Conservation (phyloP, 257 asterid genomes). For the Jacaranda mimosifolia region DNA sequence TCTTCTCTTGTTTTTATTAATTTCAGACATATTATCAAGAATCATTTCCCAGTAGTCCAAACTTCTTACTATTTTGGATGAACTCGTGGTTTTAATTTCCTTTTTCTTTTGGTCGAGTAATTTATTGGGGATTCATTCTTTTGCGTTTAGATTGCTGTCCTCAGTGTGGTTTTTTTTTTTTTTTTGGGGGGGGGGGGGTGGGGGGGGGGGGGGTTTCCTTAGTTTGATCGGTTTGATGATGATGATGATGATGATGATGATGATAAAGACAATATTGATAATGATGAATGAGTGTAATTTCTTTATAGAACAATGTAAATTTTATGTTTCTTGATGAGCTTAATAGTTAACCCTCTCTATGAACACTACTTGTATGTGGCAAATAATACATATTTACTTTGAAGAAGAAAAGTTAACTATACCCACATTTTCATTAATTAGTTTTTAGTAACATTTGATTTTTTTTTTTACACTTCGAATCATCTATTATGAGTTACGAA, state of each 20-base stretch:
- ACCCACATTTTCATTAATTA: too few species aligned
- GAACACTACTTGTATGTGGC: too few species aligned
- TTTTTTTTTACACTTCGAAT: too few species aligned
- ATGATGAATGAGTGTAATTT: slow-evolving; percentile 22
- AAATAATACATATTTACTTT: too few species aligned
- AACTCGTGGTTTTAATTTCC: slow-evolving; percentile 22
- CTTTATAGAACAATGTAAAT: background rate
- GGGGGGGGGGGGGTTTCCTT: background rate
- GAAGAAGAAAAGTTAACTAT: too few species aligned
- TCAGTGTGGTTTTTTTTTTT: background rate
- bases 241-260: slow-evolving; percentile 1
- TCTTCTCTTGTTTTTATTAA: background rate
- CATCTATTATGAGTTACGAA: too few species aligned
- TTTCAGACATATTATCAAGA: slow-evolving; percentile 28
- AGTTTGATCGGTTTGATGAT: background rate
- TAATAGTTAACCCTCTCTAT: too few species aligned
- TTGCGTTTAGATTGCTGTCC: background rate
- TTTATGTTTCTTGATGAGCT: slow-evolving; percentile 13
- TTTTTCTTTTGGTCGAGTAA: slow-evolving; percentile 12
- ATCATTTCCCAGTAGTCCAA: background rate
- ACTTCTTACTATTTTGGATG: slow-evolving; percentile 20
- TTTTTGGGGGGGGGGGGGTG: too few species aligned
- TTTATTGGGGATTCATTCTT: slow-evolving; percentile 14
- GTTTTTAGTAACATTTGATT: too few species aligned
- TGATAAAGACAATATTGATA: background rate